Evolutionary conservation across 2,329 filamentous ascomycete species (phyloP).

Genomic region (Diaporthe destruens): DNA sequence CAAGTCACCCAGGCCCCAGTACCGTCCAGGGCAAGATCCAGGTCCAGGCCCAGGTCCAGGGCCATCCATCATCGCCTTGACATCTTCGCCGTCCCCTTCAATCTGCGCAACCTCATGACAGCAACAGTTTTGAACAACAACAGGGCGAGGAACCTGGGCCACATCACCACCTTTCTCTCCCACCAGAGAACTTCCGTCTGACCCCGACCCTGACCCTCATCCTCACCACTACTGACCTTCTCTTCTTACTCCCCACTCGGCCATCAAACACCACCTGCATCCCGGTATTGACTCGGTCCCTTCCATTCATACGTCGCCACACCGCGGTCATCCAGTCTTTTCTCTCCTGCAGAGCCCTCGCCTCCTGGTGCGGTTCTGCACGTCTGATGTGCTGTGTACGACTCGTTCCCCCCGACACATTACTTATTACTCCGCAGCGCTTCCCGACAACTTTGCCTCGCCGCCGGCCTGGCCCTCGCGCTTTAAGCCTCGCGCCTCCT

Average conservation of each 20-base stretch:
- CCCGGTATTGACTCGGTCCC: conserved; percentile 34
- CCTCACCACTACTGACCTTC: neutral
- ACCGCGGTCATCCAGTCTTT: conserved; percentile 36
- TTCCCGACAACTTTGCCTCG: conserved; percentile 28
- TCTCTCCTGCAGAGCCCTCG: conserved; percentile 19
- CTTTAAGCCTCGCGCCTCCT: conserved; percentile 38
- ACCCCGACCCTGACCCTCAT: neutral
- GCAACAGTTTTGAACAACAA: neutral
- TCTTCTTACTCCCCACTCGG: conserved; percentile 8
- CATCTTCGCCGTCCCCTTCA: conserved; percentile 19
- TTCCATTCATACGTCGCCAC: conserved; percentile 21
- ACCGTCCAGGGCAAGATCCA: neutral
- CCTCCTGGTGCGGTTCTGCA: conserved; percentile 25
- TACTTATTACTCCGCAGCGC: conserved; percentile 36
- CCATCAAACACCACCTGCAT: conserved; percentile 10
- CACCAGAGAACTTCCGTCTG: conserved; percentile 6
- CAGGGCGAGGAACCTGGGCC: conserved; percentile 12
- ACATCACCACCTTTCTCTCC: conserved; percentile 13
- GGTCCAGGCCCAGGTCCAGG: neutral
- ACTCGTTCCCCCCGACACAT: conserved; percentile 36
- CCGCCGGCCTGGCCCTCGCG: conserved; percentile 32
- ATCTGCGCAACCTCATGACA: conserved; percentile 29
- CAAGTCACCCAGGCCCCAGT: neutral
- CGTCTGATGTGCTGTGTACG: conserved; percentile 38
- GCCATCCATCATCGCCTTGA: conserved; percentile 15